Evolutionary conservation across 129 eudicot species (phyloP).

Genomic region (Erigeron canadensis): DNA sequence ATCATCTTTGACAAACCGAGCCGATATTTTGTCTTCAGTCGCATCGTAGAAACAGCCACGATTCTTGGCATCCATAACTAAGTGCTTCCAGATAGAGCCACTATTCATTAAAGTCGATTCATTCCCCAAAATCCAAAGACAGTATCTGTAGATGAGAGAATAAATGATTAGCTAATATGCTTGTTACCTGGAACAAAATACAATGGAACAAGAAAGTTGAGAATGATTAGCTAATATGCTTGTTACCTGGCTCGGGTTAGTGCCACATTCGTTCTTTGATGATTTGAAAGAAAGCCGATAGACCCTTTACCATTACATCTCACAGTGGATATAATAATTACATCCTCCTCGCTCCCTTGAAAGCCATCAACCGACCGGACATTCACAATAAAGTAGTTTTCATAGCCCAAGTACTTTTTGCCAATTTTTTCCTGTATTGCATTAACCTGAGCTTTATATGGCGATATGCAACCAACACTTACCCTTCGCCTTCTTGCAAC

Average conservation of each 20-base stretch:
- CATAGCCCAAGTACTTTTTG: conserved; percentile 27
- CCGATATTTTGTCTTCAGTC: conserved; percentile 38
- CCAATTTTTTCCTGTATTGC: conserved; percentile 54
- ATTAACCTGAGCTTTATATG: conserved; percentile 66
- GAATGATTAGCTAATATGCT: neutral
- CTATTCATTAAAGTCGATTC: conserved; percentile 52
- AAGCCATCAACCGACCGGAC: conserved; percentile 68
- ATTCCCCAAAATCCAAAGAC: conserved; percentile 79
- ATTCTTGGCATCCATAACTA: conserved; percentile 54
- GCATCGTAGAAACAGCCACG: conserved; percentile 59
- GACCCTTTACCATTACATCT: conserved; percentile 55
- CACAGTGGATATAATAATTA: conserved; percentile 69
- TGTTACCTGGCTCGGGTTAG: conserved; percentile 77
- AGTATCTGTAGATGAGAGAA: conserved; percentile 37
- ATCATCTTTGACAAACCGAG: too few relatives aligned
- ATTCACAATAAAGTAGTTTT: conserved; percentile 36
- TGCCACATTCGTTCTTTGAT: conserved; percentile 67
- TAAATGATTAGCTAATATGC: too few relatives aligned
- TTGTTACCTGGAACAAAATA: too few relatives aligned
- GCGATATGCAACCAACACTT: conserved; percentile 66
- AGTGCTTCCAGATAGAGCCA: conserved; percentile 61
- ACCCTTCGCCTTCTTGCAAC: conserved; percentile 35
- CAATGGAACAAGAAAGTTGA: too few relatives aligned
- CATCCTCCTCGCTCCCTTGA: conserved; percentile 72
- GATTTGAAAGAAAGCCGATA: conserved; percentile 58